A percentile compares a stretch with the other conserved stretches of the same genome.
Conservation (phyloP, 75 land plant genomes). For the Adiantum capillusveneris region DNA sequence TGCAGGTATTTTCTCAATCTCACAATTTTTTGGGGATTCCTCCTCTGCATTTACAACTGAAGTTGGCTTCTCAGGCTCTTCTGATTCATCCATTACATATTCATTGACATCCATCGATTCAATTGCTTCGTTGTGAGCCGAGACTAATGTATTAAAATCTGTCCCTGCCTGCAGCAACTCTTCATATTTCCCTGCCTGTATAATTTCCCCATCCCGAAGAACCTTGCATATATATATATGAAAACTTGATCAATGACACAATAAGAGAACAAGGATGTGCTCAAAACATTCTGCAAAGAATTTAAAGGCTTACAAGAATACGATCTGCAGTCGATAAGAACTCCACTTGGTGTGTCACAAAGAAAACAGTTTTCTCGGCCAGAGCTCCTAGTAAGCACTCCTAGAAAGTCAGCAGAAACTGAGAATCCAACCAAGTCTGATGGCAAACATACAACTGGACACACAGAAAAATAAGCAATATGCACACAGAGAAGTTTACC, state of each 20-base stretch:
- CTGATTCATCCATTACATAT: slow-evolving; percentile 37
- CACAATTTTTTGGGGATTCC: slow-evolving; percentile 20
- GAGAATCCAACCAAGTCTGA: no score
- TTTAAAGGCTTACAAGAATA: slow-evolving; percentile 76
- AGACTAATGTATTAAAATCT: slow-evolving; percentile 72
- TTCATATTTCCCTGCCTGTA: slow-evolving; percentile 90
- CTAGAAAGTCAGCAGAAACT: slow-evolving; percentile 32
- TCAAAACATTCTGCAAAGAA: no score
- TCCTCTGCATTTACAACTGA: slow-evolving; percentile 15
- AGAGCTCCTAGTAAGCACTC: slow-evolving; percentile 79
- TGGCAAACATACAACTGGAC: no score
- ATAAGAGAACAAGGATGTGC: no score
- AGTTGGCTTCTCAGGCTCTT: slow-evolving; percentile 12
- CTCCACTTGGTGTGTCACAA: slow-evolving; percentile 97
- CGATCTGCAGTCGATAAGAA: slow-evolving; percentile 87
- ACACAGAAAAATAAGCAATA: no score
- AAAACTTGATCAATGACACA: no score
- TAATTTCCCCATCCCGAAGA: slow-evolving; percentile 70
- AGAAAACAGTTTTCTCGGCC: slow-evolving; percentile 78
- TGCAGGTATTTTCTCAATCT: slow-evolving; percentile 30
- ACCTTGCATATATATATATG: slow-evolving; percentile 41
- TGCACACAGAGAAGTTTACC: slow-evolving; percentile 21
- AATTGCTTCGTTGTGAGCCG: slow-evolving; percentile 93
- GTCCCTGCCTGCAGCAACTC: slow-evolving; percentile 94
- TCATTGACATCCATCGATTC: slow-evolving; percentile 84